Base-by-base conservation (phyloP, 1,139 yeast genomes). In the Debaryomycetaceae sp. region DNA sequence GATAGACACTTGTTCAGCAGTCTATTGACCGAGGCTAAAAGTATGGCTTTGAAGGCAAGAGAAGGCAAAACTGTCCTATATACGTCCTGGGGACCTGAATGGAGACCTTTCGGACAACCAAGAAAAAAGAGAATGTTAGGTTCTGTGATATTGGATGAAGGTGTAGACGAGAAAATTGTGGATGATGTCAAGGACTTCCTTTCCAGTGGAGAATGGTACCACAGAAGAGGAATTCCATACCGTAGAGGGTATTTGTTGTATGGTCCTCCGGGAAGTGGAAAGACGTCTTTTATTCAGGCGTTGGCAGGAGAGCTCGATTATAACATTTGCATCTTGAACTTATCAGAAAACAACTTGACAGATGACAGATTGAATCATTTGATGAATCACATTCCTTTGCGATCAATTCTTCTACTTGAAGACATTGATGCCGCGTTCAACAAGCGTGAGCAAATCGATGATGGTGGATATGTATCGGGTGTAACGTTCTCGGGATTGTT, bases 221-320 rank as follows among this genome's bases (percentile, higher is more conserved):
- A 88, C 53, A 88, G 87, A 50, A 73, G 99, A 51, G 99, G 99
- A 13, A 93, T 95, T 48, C 99, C 99, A 1, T 93, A 93, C 60
- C 79, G 99, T 63, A 76, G 99, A 56, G 99, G 99, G 0, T 93
- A 93, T 60, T 72, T 93, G 42, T 69, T 93, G 34, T 91, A 88
- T 64, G 99, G 99, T 0, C 99, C 99, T 0, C 99, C 99, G 0
- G 99, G 99, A 0, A 84, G 95, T 53, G 99, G 99, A 45, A 93
- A 93, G 60, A 89, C 98, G 1, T 87, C 96, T 55, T 88, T 89
- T 52, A 93, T 95, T 49, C 98, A 93, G 62, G 97, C 99, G 0
- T 72, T 93, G 46, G 99, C 99, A 0, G 99, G 98, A 27, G 96
- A 91, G 53, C 73, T 93, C 57, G 98, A 95, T 64, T 93, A 93